Evolutionary conservation across 495 filamentous ascomycete genomes (phyloP).

Genomic region (Cercophora samala): DNA sequence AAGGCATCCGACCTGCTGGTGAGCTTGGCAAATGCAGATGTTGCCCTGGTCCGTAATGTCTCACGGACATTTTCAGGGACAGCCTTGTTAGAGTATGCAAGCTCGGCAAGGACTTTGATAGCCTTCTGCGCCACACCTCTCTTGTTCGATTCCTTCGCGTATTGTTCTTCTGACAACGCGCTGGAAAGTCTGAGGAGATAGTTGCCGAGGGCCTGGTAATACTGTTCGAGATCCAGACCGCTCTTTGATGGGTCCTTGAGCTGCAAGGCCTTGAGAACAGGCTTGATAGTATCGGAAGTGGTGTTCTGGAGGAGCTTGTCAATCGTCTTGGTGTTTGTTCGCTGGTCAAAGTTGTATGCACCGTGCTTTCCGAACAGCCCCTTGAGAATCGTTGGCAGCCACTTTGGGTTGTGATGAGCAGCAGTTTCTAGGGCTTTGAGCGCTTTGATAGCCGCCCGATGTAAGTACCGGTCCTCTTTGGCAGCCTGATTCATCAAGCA

Average conservation of each 20-base stretch:
- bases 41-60: slow-evolving; percentile 64
- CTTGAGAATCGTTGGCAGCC: slow-evolving; percentile 57
- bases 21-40: slow-evolving; percentile 61
- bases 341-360: slow-evolving; percentile 74
- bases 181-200: slow-evolving; percentile 48
- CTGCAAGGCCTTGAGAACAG: slow-evolving; percentile 44
- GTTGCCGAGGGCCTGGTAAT: slow-evolving; percentile 51
- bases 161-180: slow-evolving; percentile 19
- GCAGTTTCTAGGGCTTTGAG: slow-evolving; percentile 63
- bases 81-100: slow-evolving; percentile 51
- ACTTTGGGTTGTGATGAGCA: slow-evolving; percentile 60
- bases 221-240: slow-evolving; percentile 37
- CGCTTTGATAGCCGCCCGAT: slow-evolving; percentile 71
- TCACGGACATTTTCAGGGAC: slow-evolving; percentile 60
- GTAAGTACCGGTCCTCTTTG: slow-evolving; percentile 78
- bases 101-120: slow-evolving; percentile 44
- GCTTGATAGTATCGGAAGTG: slow-evolving; percentile 49
- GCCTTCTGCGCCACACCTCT: slow-evolving; percentile 39
- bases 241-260: slow-evolving; percentile 31
- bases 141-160: slow-evolving; percentile 14
- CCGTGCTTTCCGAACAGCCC: slow-evolving; percentile 67
- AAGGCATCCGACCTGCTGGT: slow-evolving; percentile 59
- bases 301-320: slow-evolving; percentile 67
- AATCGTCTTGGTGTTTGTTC: slow-evolving; percentile 85
- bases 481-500: slow-evolving; percentile 83